Conservation (phyloP, 768 basidiomycete genomes). For the Hydnomerulius pinastri region DNA sequence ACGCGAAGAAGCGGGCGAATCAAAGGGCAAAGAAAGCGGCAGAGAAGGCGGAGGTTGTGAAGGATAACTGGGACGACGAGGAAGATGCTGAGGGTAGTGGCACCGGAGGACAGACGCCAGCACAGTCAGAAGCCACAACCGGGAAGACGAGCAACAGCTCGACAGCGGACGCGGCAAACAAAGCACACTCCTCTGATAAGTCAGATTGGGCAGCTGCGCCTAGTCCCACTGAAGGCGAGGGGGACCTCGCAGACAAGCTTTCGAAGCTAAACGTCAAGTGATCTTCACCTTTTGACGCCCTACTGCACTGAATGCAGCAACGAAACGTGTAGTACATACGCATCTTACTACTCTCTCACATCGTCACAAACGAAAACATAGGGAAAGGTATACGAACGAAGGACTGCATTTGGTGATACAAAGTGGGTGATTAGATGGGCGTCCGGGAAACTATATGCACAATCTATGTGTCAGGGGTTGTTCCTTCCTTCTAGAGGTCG, state of each 20-base stretch:
- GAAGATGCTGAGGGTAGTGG: slow-evolving; percentile 46
- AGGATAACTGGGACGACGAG: slow-evolving; percentile 80
- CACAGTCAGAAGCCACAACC: slow-evolving; percentile 25
- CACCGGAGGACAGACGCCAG: slow-evolving; percentile 16
- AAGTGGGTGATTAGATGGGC: slow-evolving; percentile 6
- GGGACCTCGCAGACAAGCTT: slow-evolving; percentile 49
- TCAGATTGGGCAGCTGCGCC: slow-evolving; percentile 21
- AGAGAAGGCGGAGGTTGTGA: slow-evolving; percentile 57
- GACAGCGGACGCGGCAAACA: slow-evolving; percentile 13
- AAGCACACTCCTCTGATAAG: slow-evolving; percentile 27
- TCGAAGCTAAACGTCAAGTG: slow-evolving; percentile 60
- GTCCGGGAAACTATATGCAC: slow-evolving; percentile 7
- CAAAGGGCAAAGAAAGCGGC: slow-evolving; percentile 66
- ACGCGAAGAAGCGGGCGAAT: slow-evolving; percentile 82
- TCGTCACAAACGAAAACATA: slow-evolving; percentile 2
- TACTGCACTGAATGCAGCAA: neutral
- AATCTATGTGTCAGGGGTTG: slow-evolving; percentile 1
- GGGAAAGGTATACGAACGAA: neutral
- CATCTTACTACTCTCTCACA: neutral
- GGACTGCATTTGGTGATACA: slow-evolving; percentile 2
- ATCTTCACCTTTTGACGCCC: slow-evolving; percentile 8
- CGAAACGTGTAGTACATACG: neutral
- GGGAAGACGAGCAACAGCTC: slow-evolving; percentile 20
- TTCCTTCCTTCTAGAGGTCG: neutral
- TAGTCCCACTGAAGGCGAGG: slow-evolving; percentile 15